Percentiles rank a stretch among this genome's conserved stretches.
These are phyloP conservation scores for Ceratonia siliqua DNA, from an alignment of 306 rosid species.

Conservation along the genomic window DNA sequence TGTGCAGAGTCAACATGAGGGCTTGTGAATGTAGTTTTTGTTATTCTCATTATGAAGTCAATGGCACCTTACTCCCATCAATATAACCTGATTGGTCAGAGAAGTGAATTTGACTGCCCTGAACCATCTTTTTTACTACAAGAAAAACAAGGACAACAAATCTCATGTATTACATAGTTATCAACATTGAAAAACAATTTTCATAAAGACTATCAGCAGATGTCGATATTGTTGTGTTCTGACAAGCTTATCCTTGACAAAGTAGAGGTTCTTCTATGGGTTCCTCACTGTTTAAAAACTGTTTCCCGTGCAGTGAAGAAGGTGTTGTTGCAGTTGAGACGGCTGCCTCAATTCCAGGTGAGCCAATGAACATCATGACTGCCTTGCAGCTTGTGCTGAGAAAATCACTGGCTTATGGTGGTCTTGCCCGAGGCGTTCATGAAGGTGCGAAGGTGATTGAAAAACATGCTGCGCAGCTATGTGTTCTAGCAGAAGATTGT, in stretches of 20 bases:
- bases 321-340: conserved; percentile 41
- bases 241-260: not conserved
- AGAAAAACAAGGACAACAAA: too few species aligned
- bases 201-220: too few species aligned
- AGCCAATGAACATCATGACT: conserved; percentile 55
- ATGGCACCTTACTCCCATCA: too few species aligned
- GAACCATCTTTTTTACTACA: too few species aligned
- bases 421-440: conserved; percentile 80
- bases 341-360: conserved; percentile 36
- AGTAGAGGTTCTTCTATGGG: not conserved
- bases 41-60: too few species aligned
- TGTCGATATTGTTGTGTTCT: too few species aligned
- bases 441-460: conserved; percentile 85
- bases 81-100: too few species aligned
- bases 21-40: too few species aligned
- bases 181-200: too few species aligned
- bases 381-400: conserved; percentile 85
- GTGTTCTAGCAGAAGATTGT: conserved; percentile 87
- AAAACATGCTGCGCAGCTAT: conserved; percentile 78
- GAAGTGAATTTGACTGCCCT: too few species aligned
- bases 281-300: conserved; percentile 15
- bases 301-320: conserved; percentile 41
- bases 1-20: too few species aligned
- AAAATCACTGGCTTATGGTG: conserved; percentile 82
- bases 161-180: too few species aligned